Evolutionary conservation across 371 early-diverging fungal genomes (phyloP), one percentile per base, ranked within the genome.

Genomic region (Mortierella sp.): DNA sequence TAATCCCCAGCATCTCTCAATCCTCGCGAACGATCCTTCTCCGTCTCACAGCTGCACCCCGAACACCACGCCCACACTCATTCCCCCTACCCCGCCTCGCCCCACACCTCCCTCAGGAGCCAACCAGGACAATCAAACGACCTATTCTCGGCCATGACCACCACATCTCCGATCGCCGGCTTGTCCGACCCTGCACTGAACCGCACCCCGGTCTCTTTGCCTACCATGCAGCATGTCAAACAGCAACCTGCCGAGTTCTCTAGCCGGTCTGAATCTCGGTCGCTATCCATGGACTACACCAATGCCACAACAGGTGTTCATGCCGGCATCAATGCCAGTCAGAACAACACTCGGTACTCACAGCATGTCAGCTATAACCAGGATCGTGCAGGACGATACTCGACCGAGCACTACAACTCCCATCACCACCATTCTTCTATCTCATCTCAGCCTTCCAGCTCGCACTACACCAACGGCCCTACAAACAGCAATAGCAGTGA

Each of bases 181-280:
- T 45, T 75, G 28, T 26, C 63, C n/a, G 70, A 70, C 43, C 68
- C 64, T 14, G 43, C 64, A 65, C 65, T 66, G 57, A 70, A 65
- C 37, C 62, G 75, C 5, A 50, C 75, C 50, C 65, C 69, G 4
- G 23, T 50, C 37, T 3, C 37, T 37, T 65, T 61, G 65, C 58
- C 74, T 37, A 28, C 64, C 59, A n/a, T 5, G 9, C 74, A 28
- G 25, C 58, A 18, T 43, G 46, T 15, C 18, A 52, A 48, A 62
- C 37, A 68, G 66, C 69, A 64, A 29, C 68, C 67, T 47, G 21
- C 66, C 43, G 65, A 68, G 21, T 68, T 70, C 52, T 46, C 75
- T 9, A 70, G 70, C n/a, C 64, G 62, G 46, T 21, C 71, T 7
- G 76, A 75, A 61, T 68, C 76, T 30, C 66, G 71, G 53, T 64